These are phyloP conservation scores for Rhizoclosmatium sp. DNA, from an alignment of 192 early-diverging fungal species.

Conservation along the genomic window DNA sequence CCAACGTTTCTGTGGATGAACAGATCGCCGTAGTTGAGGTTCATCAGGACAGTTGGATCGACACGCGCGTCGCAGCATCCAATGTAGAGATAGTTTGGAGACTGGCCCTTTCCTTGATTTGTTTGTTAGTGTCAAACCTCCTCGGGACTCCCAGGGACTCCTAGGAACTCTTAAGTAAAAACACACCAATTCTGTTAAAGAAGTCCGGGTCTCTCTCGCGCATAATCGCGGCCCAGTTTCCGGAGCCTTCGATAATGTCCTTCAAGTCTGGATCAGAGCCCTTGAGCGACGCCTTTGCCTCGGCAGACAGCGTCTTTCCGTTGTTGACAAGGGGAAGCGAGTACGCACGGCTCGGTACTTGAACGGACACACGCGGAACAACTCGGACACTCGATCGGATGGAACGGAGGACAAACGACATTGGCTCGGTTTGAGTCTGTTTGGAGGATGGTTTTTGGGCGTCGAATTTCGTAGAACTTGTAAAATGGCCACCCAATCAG, in stretches of 20 bases:
- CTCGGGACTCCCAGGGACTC: not conserved
- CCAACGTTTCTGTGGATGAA: slow-evolving; percentile 95
- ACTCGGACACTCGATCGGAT: too few species aligned
- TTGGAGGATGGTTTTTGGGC: too few species aligned
- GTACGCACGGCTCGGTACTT: too few species aligned
- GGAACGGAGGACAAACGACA: too few species aligned
- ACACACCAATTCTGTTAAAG: slow-evolving; percentile 30
- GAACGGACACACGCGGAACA: too few species aligned
- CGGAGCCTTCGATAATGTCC: slow-evolving; percentile 32
- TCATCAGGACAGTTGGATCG: slow-evolving; percentile 48
- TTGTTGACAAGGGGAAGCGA: too few species aligned
- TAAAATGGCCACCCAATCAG: too few species aligned
- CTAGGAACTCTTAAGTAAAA: not conserved
- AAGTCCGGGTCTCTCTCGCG: slow-evolving; percentile 15
- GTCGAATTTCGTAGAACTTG: too few species aligned
- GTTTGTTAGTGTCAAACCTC: not conserved
- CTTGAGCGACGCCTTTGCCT: not conserved
- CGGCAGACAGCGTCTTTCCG: too few species aligned
- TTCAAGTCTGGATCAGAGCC: slow-evolving; percentile 26
- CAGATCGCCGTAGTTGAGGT: slow-evolving; percentile 77
- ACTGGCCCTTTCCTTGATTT: slow-evolving; percentile 34
- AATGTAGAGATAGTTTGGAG: slow-evolving; percentile 45
- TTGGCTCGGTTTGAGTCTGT: too few species aligned
- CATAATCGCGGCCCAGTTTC: slow-evolving; percentile 33
- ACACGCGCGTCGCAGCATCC: slow-evolving; percentile 56